phyloP scores from a whole-genome alignment of 208 protist species.

The Acanthamoeba lenticulata region DNA sequence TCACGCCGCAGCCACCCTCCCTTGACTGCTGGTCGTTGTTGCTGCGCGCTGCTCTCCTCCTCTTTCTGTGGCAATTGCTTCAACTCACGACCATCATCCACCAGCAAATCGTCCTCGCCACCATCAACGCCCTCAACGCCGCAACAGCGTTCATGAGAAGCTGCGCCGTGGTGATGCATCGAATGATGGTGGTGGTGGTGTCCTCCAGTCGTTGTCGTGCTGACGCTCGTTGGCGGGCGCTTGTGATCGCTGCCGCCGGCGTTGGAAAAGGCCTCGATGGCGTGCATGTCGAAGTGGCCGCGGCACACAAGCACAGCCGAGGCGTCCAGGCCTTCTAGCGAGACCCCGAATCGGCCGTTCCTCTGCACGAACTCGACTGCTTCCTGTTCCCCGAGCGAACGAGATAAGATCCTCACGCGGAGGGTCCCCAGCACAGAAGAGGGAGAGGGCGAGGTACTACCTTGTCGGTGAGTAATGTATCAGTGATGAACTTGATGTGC shows the following conservation, averaged over 20 bases:
- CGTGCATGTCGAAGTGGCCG: conserved; percentile 17
- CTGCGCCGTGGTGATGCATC: neutral
- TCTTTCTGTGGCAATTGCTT: neutral
- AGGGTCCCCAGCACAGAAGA: neutral
- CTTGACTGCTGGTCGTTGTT: neutral
- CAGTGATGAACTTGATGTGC: conserved; percentile 26
- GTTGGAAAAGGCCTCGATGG: neutral
- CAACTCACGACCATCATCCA: neutral
- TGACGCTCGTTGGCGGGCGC: neutral
- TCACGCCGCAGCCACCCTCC: neutral
- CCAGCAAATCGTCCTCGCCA: neutral
- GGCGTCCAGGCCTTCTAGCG: conserved; percentile 3
- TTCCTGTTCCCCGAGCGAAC: neutral
- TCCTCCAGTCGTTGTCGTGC: too few species aligned
- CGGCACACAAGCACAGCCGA: conserved; percentile 11
- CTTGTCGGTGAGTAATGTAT: conserved; percentile 3
- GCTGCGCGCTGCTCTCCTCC: neutral
- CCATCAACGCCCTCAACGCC: neutral
- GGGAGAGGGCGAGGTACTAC: neutral
- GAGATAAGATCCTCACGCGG: neutral
- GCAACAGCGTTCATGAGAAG: neutral
- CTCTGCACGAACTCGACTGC: neutral
- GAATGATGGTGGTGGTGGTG: neutral
- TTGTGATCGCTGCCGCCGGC: neutral
- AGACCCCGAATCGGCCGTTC: neutral